These are phyloP conservation scores for Termitomyces sp. DNA, from an alignment of 768 basidiomycete species.

Conservation along the genomic window DNA sequence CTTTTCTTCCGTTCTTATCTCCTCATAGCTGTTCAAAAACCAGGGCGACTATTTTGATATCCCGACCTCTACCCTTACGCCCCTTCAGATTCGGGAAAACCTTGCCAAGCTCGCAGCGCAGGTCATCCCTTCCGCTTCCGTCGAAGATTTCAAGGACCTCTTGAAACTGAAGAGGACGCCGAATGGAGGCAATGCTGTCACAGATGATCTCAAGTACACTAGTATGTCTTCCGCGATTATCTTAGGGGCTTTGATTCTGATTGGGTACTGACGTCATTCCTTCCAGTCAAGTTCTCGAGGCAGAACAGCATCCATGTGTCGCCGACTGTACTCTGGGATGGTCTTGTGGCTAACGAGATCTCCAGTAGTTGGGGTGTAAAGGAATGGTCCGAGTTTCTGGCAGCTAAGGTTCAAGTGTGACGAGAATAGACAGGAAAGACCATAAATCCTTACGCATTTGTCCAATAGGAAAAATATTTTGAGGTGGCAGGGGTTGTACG, in stretches of 20 bases:
- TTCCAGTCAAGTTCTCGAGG: conserved; percentile 78
- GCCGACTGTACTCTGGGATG: conserved; percentile 76
- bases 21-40: conserved; percentile 59
- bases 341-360: conserved; percentile 63
- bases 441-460: too few relatives aligned
- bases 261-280: not conserved
- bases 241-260: too few relatives aligned
- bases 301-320: conserved; percentile 94
- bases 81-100: conserved; percentile 68
- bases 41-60: conserved; percentile 82
- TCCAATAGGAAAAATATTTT: too few relatives aligned
- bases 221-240: conserved; percentile 33
- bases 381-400: conserved; percentile 78
- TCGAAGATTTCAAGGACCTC: conserved; percentile 53
- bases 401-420: conserved; percentile 45
- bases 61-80: conserved; percentile 59
- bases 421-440: not conserved
- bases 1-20: not conserved
- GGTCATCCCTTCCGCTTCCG: conserved; percentile 44
- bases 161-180: conserved; percentile 54
- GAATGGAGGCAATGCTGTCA: conserved; percentile 80
- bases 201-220: conserved; percentile 86
- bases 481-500: too few relatives aligned
- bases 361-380: conserved; percentile 77
- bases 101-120: conserved; percentile 54